Evolutionary conservation across 148 eudicot genomes (phyloP).

Genomic region (Euryodendron excelsum): DNA sequence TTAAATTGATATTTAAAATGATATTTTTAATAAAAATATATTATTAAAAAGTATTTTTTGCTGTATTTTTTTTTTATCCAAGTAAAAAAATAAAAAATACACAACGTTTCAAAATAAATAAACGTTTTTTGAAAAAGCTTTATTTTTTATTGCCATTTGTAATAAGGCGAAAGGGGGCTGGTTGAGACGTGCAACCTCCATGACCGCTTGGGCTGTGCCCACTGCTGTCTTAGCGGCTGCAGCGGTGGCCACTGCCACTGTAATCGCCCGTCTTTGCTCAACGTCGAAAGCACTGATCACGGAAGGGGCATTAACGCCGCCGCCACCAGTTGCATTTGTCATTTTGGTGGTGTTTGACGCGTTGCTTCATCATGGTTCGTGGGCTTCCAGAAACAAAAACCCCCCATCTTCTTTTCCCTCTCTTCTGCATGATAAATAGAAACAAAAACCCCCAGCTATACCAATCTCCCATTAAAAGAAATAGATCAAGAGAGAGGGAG

Average conservation of each 20-base stretch:
- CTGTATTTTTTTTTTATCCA: too few relatives aligned
- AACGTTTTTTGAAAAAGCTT: too few relatives aligned
- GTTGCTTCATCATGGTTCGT: conserved; percentile 15
- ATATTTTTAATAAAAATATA: too few relatives aligned
- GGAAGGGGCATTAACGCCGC: not conserved
- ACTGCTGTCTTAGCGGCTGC: conserved; percentile 48
- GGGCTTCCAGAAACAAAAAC: conserved; percentile 42
- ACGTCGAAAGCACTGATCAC: not conserved
- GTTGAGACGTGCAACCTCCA: conserved; percentile 38
- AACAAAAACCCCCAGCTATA: not conserved
- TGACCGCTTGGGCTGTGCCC: conserved; percentile 44
- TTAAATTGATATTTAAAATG: too few relatives aligned
- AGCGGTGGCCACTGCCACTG: conserved; percentile 34
- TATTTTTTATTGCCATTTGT: too few relatives aligned
- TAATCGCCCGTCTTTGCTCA: not conserved
- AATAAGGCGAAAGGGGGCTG: conserved; percentile 19
- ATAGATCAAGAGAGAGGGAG: not conserved
- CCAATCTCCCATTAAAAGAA: not conserved
- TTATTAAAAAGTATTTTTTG: too few relatives aligned
- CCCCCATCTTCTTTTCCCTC: conserved; percentile 43
- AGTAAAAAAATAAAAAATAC: too few relatives aligned
- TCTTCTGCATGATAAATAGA: conserved; percentile 25
- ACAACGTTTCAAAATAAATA: too few relatives aligned
- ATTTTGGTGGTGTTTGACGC: conserved; percentile 5
- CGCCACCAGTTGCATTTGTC: not conserved